Evolutionary conservation across 176 grass and related monocot genomes (phyloP).

Genomic region (Juncus inflexus): DNA sequence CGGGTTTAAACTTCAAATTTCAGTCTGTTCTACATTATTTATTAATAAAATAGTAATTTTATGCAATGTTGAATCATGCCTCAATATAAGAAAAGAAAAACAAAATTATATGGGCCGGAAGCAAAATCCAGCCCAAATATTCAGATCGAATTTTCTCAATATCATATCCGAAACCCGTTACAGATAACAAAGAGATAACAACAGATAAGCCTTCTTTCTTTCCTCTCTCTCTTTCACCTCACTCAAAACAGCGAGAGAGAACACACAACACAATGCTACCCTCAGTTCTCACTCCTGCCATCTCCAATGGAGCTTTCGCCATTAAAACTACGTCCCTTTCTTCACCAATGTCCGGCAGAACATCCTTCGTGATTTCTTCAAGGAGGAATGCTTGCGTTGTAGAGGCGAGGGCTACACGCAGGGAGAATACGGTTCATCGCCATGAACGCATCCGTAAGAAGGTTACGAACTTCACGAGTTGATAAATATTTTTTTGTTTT

Average conservation of each 20-base stretch:
- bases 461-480: constrained; percentile 14
- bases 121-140: too few relatives aligned
- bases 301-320: constrained; percentile 17
- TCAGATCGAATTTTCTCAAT: neutral
- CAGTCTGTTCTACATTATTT: too few relatives aligned
- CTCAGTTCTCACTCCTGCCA: constrained; percentile 27
- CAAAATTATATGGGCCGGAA: too few relatives aligned
- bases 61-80: too few relatives aligned
- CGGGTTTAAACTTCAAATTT: too few relatives aligned
- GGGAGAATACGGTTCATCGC: constrained; percentile 60
- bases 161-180: neutral
- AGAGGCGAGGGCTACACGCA: constrained; percentile 54
- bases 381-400: constrained; percentile 31
- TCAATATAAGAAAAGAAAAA: too few relatives aligned
- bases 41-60: too few relatives aligned
- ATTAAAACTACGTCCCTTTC: neutral
- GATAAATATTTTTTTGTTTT: neutral
- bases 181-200: too few relatives aligned
- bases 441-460: constrained; percentile 86
- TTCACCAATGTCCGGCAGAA: constrained; percentile 1
- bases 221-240: neutral
- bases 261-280: constrained; percentile 23
- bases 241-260: neutral
- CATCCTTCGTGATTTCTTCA: constrained; percentile 4
- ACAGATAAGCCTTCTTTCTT: constrained; percentile 16